These are phyloP conservation scores for Candolleomyces aberdarensis DNA, from an alignment of 768 basidiomycete genomes.

Conservation along the genomic window DNA sequence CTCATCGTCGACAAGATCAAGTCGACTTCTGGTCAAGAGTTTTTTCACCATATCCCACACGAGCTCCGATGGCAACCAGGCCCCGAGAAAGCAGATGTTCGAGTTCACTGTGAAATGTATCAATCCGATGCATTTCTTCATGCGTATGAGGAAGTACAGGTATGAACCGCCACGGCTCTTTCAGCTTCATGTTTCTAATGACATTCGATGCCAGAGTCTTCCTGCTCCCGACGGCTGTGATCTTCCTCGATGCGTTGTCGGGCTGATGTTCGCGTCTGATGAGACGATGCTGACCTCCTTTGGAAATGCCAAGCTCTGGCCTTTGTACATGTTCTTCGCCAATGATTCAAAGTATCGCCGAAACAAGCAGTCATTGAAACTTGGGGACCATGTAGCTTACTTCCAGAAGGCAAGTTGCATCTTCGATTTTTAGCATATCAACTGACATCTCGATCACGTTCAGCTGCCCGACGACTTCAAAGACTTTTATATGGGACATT, in stretches of 20 bases:
- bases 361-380: conserved; percentile 16
- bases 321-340: conserved; percentile 29
- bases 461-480: conserved; percentile 14
- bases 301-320: conserved; percentile 30
- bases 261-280: conserved; percentile 30
- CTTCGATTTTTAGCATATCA: background rate
- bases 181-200: background rate
- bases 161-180: background rate
- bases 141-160: conserved; percentile 12
- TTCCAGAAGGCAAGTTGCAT: conserved; percentile 29
- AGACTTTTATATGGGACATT: conserved; percentile 7
- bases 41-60: conserved; percentile 14
- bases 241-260: conserved; percentile 17
- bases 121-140: conserved; percentile 15
- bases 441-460: background rate
- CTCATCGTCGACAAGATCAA: background rate
- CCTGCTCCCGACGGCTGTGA: background rate
- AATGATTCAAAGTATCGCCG: conserved; percentile 37
- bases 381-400: conserved; percentile 37
- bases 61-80: conserved; percentile 10
- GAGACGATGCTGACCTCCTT: conserved; percentile 30
- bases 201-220: background rate
- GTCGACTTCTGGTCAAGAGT: background rate
- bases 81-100: conserved; percentile 5
- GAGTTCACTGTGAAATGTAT: conserved; percentile 16